Evolutionary conservation across 305 asterid genomes (phyloP).

Genomic region (Plantago coronopus): DNA sequence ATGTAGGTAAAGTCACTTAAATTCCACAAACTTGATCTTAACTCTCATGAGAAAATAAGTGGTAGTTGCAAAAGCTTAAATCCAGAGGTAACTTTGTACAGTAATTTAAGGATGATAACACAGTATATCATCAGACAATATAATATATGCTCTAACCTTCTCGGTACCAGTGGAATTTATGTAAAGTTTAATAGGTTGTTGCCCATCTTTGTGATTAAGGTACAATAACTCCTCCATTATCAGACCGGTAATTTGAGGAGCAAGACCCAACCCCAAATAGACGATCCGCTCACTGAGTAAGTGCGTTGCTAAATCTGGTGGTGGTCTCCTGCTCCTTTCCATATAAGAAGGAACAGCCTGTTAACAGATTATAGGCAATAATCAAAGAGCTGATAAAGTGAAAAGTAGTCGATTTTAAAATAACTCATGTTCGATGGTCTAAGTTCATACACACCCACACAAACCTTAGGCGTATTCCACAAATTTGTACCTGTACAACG

Average conservation of each 20-base stretch:
- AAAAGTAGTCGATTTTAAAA: no score
- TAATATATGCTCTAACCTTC: conserved; percentile 50
- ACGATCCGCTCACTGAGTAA: conserved; percentile 78
- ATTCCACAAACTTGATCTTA: no score
- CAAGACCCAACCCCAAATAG: conserved; percentile 89
- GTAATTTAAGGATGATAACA: neutral
- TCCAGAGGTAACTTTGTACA: neutral
- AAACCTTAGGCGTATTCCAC: no score
- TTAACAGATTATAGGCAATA: conserved; percentile 19
- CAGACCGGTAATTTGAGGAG: conserved; percentile 88
- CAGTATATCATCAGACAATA: neutral
- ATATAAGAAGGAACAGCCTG: conserved; percentile 87
- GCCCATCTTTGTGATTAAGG: conserved; percentile 76
- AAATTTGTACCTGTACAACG: neutral
- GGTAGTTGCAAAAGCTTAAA: no score
- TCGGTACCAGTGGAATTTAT: conserved; percentile 93
- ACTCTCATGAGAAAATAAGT: no score
- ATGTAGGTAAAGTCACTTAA: no score
- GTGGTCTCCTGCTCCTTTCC: conserved; percentile 87
- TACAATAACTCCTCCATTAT: conserved; percentile 82
- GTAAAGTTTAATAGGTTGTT: conserved; percentile 85
- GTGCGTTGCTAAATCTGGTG: conserved; percentile 96
- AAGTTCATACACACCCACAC: no score
- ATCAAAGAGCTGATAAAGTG: neutral
- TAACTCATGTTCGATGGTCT: no score